Conservation (phyloP, 225 moss, liverwort and hornwort species). For the Ulota crispa region DNA sequence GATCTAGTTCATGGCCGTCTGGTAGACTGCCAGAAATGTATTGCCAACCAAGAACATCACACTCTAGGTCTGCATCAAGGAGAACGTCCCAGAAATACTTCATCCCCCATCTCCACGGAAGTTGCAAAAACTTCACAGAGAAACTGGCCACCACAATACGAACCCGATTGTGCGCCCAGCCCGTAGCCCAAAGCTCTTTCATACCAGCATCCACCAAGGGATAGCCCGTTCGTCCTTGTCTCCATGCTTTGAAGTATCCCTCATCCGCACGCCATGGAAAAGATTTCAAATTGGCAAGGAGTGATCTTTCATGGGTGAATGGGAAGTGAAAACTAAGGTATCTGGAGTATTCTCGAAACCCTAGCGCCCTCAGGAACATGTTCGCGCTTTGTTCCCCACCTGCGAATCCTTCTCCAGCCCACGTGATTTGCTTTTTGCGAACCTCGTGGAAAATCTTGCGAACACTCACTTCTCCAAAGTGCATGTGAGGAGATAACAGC, state of each 20-base stretch:
- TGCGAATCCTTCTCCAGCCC: constrained; percentile 72
- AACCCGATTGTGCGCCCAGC: constrained; percentile 95
- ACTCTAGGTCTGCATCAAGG: constrained; percentile 93
- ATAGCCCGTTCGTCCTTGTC: constrained; percentile 95
- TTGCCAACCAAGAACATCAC: constrained; percentile 99
- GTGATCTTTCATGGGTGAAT: constrained; percentile 96
- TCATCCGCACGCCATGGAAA: constrained; percentile 93
- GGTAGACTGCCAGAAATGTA: constrained; percentile 98
- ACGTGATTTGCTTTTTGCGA: constrained; percentile 73
- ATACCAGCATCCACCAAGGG: constrained; percentile 98
- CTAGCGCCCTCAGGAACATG: constrained; percentile 82
- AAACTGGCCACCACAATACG: constrained; percentile 95
- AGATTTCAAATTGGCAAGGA: constrained; percentile 91
- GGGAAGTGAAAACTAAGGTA: constrained; percentile 99
- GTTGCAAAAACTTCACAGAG: constrained; percentile 94
- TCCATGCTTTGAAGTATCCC: constrained; percentile 88
- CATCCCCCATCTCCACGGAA: constrained; percentile 99
- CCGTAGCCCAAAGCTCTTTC: constrained; percentile 98
- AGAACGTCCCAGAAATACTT: constrained; percentile 99
- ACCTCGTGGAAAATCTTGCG: constrained; percentile 93
- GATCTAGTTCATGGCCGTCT: constrained; percentile 96
- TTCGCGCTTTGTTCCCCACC: constrained; percentile 72
- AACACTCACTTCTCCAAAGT: constrained; percentile 96
- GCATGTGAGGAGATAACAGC: constrained; percentile 83
- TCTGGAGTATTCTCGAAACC: constrained; percentile 96